Evolutionary conservation across 2,329 filamentous ascomycete species (phyloP), one percentile per base, ranked within the genome.

Genomic region (Epichloe amarillans): DNA sequence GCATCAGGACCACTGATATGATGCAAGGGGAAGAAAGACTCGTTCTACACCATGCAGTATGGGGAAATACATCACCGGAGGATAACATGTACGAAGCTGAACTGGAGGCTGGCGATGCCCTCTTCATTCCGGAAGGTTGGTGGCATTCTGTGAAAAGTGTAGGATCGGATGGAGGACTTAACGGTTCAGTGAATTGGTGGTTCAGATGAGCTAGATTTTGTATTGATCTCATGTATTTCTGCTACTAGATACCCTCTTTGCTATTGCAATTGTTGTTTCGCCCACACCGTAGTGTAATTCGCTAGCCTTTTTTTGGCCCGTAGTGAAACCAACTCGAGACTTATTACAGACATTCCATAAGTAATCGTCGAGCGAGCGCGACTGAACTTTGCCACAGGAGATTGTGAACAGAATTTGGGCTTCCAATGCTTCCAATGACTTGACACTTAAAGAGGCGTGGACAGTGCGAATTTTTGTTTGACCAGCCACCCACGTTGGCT

Each of bases 1-100:
- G 71, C 17, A 71, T 96, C 57, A 76, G 89, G 51, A 86, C 86
- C 0, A 75, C 83, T 11, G 89, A 95, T 62, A 96, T 97, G 90
- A 96, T 97, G 89, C 74, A 82, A 48, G 89, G 89, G 0, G 66
- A 70, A 2, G 88, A 95, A 67, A 81, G 81, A 56, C 66, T 72
- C 19, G 69, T 75, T 2, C 65, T 96, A 14, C 80, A 90, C 56
- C 68, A 75, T 1, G 80, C 76, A 3, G 75, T 95, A 3, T 97
- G 91, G 93, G 69, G 65, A 2, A 57, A 62, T 2, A 55, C 62
- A 2, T 53, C 48, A 38, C 52, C 21, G 21, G 58, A 53, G 53
- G 64, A 57, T 57, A 69, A 58, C 57, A 58, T 75, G 19, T 56
- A 65, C 3, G 77, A 88, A 60, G 78, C 75, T 1, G 62, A 68